Base-by-base conservation (phyloP, 352 stramenopile genomes). In the Phytophthora citrophthora region DNA sequence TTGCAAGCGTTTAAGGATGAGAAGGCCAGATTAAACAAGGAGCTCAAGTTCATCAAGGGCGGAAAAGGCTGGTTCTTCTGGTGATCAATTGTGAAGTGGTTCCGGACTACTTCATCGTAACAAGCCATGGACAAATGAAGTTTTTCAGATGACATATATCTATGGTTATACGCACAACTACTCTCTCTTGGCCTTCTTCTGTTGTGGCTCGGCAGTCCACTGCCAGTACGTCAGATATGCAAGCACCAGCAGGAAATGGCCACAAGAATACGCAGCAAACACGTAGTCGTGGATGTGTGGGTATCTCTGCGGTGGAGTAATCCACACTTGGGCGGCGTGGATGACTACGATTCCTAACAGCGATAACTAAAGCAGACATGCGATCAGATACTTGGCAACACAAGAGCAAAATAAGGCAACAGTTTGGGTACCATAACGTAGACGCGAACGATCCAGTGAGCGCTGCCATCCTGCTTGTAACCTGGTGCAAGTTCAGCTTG, bases 211-310 rank as follows among this genome's bases (percentile, higher is more conserved):
- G 26, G 70, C 39, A 50, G 77, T 94, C 85, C 86, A 94, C 36
- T 96, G 88, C 88, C 88, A 96, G 60, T 88, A 92, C 15, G 86
- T 93, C 48, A 87, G 83, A 70, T 94, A 96, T 0, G 34, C 68
- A 9, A 94, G 79, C n/a, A 81, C 55, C 18, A 93, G 53, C 27
- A 90, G 20, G 32, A 96, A 94, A 63, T 94, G 84, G 7, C 64
- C 72, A 57, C 88, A 96, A 23, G 88, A 91, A 59, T 91, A 94
- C 15, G 76, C 70, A 23, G 86, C 86, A 55, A 96, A 94, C 16
- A 91, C 53, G 62, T 94, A 96, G 70, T 96, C 86, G 62, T 94
- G 86, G 65, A 94, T 87, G 64, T 96, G 86, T 0, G 88, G 88
- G 41, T 93, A 93, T 43, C 73, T 79, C 18, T 57, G 36, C 1